Conservation (phyloP, 768 basidiomycete species). For the Suillus decipiens region DNA sequence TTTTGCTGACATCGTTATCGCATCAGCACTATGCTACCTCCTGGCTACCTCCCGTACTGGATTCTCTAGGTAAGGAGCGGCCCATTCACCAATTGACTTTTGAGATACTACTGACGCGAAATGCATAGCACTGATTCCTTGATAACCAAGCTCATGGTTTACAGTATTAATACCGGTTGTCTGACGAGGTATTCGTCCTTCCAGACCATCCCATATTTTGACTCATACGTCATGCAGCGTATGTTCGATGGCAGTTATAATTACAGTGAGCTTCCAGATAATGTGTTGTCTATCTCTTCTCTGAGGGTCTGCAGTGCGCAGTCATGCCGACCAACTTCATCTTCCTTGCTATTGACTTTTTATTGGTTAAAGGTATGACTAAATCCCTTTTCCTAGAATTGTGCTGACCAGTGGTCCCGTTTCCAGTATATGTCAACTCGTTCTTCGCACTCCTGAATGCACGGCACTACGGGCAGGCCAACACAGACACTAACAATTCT, state of each 20-base stretch:
- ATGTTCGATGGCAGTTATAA: background rate
- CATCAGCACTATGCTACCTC: slow-evolving; percentile 12
- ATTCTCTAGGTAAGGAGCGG: background rate
- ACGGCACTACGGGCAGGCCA: too few relatives aligned
- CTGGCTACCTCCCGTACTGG: slow-evolving; percentile 6
- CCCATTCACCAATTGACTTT: background rate
- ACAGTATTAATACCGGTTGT: slow-evolving; percentile 1
- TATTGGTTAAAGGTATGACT: slow-evolving; percentile 1
- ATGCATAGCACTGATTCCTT: slow-evolving; percentile 8
- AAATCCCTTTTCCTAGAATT: too few relatives aligned
- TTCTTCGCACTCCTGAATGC: too few relatives aligned
- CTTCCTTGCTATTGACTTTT: background rate
- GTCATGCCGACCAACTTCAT: slow-evolving; percentile 5
- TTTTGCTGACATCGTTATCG: background rate
- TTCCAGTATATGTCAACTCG: too few relatives aligned
- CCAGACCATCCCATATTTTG: background rate
- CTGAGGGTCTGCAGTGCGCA: slow-evolving; percentile 5
- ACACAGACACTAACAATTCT: too few relatives aligned
- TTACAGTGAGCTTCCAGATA: background rate
- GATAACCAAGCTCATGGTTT: slow-evolving; percentile 5
- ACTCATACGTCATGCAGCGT: slow-evolving; percentile 1
- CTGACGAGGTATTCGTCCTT: slow-evolving; percentile 6
- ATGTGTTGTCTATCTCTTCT: background rate
- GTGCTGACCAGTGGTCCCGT: too few relatives aligned
- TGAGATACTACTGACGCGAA: background rate